Base-by-base conservation (phyloP, 805 yeast genomes). In the Sugiyamaella floridensis region DNA sequence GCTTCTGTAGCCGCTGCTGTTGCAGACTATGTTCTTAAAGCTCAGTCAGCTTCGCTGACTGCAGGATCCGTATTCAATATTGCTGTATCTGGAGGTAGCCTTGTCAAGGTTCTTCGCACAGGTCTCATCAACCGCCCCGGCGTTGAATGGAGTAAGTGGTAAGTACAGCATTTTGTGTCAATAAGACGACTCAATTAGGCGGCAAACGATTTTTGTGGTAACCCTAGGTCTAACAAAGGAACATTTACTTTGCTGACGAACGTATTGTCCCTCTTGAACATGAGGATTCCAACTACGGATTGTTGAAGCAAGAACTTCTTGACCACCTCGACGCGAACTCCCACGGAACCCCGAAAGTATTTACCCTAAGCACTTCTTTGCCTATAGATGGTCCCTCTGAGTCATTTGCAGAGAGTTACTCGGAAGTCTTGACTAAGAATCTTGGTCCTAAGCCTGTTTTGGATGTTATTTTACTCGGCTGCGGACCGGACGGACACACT, bases 401-500 rank as follows among this genome's bases (percentile, higher is more conserved):
- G 43, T 75, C 71, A 43, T 79, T 86, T 60, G 89, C 95, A 4
- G 58, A 64, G 15, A 83, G 78, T 46, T 89, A 89, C 67, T 83
- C 78, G 58, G 55, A 72, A 1, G 71, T 74, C 43, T 68, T 89
- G 49, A 88, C 92, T 9, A 64, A 60, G 19, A 63, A 68, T 54
- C 63, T 83, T 28, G 68, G 61, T 48, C 22, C 52, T 1, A 44
- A 45, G 12, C 61, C 66, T 16, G 50, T 58, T 1, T 62, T 79
- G 32, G 96, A 89, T 68, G 71, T 89, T 60, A 72, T 89, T 19
- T 71, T 89, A 52, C 75, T 89, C 57, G 97, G 97, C 19, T 86
- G 93, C 67, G 97, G 97, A 7, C 97, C 97, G 37, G 97, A 89
- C 64, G 97, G 97, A 40, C 97, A 89, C 68, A 89, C 96, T 4